Evolutionary conservation across 257 asterid species (phyloP).

Genomic region (Solanum habrochaites): DNA sequence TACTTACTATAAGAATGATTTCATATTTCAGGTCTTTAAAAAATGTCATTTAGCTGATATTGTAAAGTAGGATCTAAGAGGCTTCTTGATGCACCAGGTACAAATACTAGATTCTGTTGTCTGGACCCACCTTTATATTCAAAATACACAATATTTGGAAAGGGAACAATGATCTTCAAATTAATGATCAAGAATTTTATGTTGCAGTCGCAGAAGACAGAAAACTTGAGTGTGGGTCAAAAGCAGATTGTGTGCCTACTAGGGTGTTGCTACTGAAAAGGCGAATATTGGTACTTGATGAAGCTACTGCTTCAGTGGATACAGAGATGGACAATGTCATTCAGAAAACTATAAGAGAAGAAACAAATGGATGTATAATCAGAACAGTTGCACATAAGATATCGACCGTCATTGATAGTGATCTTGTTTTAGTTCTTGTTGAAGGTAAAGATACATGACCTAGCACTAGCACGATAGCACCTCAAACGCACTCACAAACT

Average conservation of each 20-base stretch:
- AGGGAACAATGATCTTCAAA: not conserved
- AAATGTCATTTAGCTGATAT: slow-evolving; percentile 59
- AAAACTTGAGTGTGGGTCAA: slow-evolving; percentile 79
- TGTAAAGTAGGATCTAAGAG: slow-evolving; percentile 55
- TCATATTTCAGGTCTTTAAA: slow-evolving; percentile 34
- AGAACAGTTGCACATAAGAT: slow-evolving; percentile 72
- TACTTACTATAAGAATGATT: not conserved
- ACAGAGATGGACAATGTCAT: slow-evolving; percentile 56
- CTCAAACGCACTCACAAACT: not conserved
- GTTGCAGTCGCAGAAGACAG: slow-evolving; percentile 70
- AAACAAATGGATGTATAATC: slow-evolving; percentile 56
- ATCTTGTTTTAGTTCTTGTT: slow-evolving; percentile 61
- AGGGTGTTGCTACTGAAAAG: slow-evolving; percentile 54
- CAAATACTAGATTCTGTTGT: not conserved
- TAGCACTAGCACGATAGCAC: not conserved
- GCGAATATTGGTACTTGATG: slow-evolving; percentile 59
- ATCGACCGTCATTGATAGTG: slow-evolving; percentile 73
- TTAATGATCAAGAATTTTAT: not conserved
- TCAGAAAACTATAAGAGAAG: slow-evolving; percentile 66
- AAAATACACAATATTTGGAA: not conserved
- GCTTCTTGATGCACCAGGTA: slow-evolving; percentile 74
- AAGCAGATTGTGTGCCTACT: slow-evolving; percentile 70
- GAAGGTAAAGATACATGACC: slow-evolving; percentile 31
- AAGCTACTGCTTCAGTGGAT: slow-evolving; percentile 81
- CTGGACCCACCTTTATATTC: not conserved